These are phyloP conservation scores for Spathaspora passalidarum DNA, from an alignment of 805 yeast species.

Conservation along the genomic window DNA sequence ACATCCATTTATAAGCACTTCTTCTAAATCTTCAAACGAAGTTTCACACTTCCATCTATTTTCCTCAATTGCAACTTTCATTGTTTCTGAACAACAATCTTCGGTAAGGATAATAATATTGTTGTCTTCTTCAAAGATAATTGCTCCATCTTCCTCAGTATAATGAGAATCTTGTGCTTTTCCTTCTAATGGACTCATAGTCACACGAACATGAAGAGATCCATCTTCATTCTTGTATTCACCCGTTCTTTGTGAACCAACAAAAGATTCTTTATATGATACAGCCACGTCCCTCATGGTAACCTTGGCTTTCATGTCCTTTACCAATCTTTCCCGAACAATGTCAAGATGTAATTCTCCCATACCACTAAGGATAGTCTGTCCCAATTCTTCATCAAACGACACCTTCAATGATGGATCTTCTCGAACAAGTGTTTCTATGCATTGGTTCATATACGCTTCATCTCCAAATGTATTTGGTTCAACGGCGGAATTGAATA, in stretches of 20 bases:
- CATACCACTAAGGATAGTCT: constrained; percentile 90
- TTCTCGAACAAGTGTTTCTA: constrained; percentile 67
- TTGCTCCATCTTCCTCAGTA: constrained; percentile 40
- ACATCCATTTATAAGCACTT: constrained; percentile 55
- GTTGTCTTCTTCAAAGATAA: constrained; percentile 44
- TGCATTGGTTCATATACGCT: constrained; percentile 66
- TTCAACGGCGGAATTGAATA: constrained; percentile 79
- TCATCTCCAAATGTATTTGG: constrained; percentile 83
- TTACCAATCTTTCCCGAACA: constrained; percentile 72
- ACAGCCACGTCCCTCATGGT: constrained; percentile 83
- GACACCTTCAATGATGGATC: constrained; percentile 82
- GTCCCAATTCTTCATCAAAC: constrained; percentile 83
- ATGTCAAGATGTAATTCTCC: constrained; percentile 95
- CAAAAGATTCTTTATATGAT: constrained; percentile 75
- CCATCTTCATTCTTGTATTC: constrained; percentile 16
- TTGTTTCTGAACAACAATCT: constrained; percentile 27
- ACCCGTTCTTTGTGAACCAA: constrained; percentile 13
- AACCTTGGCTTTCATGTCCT: constrained; percentile 78
- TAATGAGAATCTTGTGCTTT: constrained; percentile 24
- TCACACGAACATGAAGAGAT: constrained; percentile 20
- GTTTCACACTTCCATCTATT: constrained; percentile 49
- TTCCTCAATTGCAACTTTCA: constrained; percentile 23
- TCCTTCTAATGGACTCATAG: constrained; percentile 38
- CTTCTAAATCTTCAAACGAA: constrained; percentile 48
- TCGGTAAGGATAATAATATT: constrained; percentile 38